phyloP scores from a whole-genome alignment of 108 stramenopile genomes.

The Stephanodiscus triporus region DNA sequence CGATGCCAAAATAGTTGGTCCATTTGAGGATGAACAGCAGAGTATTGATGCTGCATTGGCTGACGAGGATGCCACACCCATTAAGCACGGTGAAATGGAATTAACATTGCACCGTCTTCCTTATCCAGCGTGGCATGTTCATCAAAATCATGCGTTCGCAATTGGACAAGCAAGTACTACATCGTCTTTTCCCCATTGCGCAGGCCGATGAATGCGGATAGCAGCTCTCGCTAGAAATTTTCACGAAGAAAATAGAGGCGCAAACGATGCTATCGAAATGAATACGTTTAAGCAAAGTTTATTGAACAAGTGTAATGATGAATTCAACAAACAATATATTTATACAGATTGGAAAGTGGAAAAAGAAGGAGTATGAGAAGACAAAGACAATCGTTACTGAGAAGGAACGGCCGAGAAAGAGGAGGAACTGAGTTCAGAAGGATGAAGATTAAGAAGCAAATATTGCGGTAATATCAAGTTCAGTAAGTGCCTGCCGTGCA shows the following conservation, averaged over 20 bases:
- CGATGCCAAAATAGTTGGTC: conserved; percentile 81
- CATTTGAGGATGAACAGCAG: conserved; percentile 59
- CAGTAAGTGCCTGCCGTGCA: conserved; percentile 8
- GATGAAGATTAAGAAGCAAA: conserved; percentile 93
- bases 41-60: conserved; percentile 64
- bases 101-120: conserved; percentile 73
- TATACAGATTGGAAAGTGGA: conserved; percentile 86
- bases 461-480: conserved; percentile 92
- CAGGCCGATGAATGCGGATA: conserved; percentile 80
- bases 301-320: conserved; percentile 90
- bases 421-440: conserved; percentile 82
- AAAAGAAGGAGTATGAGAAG: conserved; percentile 69
- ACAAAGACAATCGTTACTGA: conserved; percentile 67
- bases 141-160: conserved; percentile 80
- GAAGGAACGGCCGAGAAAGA: conserved; percentile 67
- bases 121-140: conserved; percentile 71
- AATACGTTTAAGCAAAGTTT: conserved; percentile 88
- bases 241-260: conserved; percentile 71
- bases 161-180: conserved; percentile 59
- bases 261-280: conserved; percentile 70
- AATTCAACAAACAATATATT: conserved; percentile 87
- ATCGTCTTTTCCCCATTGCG: conserved; percentile 70
- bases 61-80: conserved; percentile 48
- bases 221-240: conserved; percentile 72
- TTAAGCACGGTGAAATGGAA: conserved; percentile 76